A percentile compares a stretch with the other conserved stretches of the same genome.
phyloP scores from a whole-genome alignment of 1,284 basidiomycete genomes.

The Paramarasmius palmivorus region DNA sequence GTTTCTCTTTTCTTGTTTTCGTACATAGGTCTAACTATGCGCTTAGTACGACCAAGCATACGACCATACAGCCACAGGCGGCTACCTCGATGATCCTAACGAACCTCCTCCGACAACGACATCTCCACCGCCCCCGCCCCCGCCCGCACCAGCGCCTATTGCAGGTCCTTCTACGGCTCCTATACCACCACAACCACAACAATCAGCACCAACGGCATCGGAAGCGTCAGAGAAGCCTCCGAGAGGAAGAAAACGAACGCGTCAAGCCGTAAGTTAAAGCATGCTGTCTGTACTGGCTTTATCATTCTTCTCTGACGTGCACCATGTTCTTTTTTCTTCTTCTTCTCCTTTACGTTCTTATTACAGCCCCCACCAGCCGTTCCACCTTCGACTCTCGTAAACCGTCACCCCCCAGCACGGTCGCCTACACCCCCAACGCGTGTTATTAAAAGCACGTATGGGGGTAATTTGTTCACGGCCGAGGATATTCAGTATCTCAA shows the following conservation, averaged over 20 bases:
- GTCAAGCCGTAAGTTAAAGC: constrained; percentile 48
- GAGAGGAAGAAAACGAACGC: constrained; percentile 64
- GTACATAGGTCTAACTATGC: background rate
- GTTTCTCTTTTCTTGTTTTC: background rate
- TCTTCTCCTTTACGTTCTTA: constrained; percentile 12
- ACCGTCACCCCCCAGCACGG: constrained; percentile 65
- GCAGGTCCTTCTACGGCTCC: constrained; percentile 28
- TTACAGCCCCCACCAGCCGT: constrained; percentile 50
- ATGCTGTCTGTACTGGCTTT: background rate
- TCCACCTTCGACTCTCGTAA: constrained; percentile 64
- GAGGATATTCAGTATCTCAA: constrained; percentile 80
- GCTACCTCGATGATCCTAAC: constrained; percentile 41
- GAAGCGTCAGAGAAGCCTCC: constrained; percentile 27
- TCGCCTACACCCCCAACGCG: constrained; percentile 79
- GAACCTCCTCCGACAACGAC: constrained; percentile 18
- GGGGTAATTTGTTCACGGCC: constrained; percentile 79
- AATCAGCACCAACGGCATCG: too few species aligned
- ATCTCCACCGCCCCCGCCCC: constrained; percentile 17
- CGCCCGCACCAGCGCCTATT: constrained; percentile 10
- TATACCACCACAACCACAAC: constrained; percentile 25
- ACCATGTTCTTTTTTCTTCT: constrained; percentile 13
- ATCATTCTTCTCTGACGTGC: background rate
- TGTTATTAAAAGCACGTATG: constrained; percentile 83
- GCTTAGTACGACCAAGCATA: constrained; percentile 37
- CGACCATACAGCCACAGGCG: constrained; percentile 30